phyloP scores from a whole-genome alignment of 2,329 filamentous ascomycete species.

The Trichoderma koningii region DNA sequence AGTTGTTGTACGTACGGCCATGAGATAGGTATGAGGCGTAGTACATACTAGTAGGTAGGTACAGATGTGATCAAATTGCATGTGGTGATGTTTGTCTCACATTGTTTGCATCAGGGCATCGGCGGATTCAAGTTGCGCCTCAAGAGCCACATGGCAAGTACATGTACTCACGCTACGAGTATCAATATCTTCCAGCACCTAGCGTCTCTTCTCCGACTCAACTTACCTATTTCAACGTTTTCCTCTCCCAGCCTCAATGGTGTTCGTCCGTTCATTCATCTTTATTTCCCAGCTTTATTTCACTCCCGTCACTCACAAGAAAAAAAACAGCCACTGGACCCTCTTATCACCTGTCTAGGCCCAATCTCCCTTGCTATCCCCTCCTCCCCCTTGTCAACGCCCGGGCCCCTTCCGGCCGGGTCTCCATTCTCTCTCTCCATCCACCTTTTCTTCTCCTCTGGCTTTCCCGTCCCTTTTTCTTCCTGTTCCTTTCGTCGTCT shows the following conservation, averaged over 20 bases:
- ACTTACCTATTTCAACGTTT: too few relatives aligned
- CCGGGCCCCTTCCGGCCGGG: slow-evolving; percentile 7
- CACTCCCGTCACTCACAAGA: background rate
- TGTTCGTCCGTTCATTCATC: too few relatives aligned
- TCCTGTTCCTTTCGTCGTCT: too few relatives aligned
- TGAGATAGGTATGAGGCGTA: too few relatives aligned
- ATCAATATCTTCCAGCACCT: too few relatives aligned
- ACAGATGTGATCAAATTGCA: too few relatives aligned
- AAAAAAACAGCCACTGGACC: background rate
- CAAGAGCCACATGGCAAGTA: background rate
- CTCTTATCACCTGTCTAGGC: background rate
- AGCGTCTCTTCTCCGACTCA: too few relatives aligned
- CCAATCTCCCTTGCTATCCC: background rate
- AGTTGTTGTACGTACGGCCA: too few relatives aligned
- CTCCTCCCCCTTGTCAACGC: slow-evolving; percentile 11
- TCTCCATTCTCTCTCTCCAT: background rate
- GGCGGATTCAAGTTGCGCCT: background rate
- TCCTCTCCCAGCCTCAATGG: too few relatives aligned
- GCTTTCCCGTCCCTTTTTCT: background rate
- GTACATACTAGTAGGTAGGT: too few relatives aligned
- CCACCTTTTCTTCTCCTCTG: background rate
- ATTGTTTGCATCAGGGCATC: slow-evolving; percentile 1
- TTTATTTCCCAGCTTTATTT: background rate
- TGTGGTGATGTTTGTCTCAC: slow-evolving; percentile 1
- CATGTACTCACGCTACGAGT: too few relatives aligned